Evolutionary conservation across 1,284 basidiomycete genomes (phyloP), one percentile per base, ranked within the genome.

Genomic region (Gymnopus androsaceus): DNA sequence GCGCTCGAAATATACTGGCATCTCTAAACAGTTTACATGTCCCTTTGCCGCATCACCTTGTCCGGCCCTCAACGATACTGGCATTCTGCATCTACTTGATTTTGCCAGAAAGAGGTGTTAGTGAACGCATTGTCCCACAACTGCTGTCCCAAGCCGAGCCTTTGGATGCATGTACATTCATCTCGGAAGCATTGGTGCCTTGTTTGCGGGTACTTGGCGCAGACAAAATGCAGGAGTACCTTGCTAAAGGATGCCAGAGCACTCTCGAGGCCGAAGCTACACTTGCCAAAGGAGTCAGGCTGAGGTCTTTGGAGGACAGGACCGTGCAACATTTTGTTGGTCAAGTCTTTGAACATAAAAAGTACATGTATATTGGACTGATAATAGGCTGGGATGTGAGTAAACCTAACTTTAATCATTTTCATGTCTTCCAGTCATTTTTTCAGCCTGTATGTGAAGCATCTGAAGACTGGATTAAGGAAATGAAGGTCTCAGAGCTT

Each of bases 311-410:
- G 11, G 53, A 54, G 6, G 53, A 59, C n/a, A 28, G 28, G 12
- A 61, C 57, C 6, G 67, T 82, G 5, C 66, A 69, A 62, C 73
- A 75, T 63, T 82, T 80, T 58, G 80, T 81, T 36, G 83, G 83
- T 4, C 75, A 79, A 69, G 64, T 79, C n/a, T 80, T 84, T 56
- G 64, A 65, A 49, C 81, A 84, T 64, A 64, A 53, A 30, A 64
- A 59, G 36, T 76, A 74, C 54, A 65, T 66, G 3, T 83, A 83
- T 59, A 59, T 69, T 15, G 82, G 78, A 9, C 78, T 76, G 51
- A 77, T 85, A 46, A 69, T 72, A 52, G 76, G 76, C 3, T 85
- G 83, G 83, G 78, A 84, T 66, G 80, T 82, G 62, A 49, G 79
- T 69, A 11, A n/a, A 14, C 25, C 6, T 27, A 11, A 44, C 34